Evolutionary conservation across 257 asterid species (phyloP).

Genomic region (Pogostemon cablin): DNA sequence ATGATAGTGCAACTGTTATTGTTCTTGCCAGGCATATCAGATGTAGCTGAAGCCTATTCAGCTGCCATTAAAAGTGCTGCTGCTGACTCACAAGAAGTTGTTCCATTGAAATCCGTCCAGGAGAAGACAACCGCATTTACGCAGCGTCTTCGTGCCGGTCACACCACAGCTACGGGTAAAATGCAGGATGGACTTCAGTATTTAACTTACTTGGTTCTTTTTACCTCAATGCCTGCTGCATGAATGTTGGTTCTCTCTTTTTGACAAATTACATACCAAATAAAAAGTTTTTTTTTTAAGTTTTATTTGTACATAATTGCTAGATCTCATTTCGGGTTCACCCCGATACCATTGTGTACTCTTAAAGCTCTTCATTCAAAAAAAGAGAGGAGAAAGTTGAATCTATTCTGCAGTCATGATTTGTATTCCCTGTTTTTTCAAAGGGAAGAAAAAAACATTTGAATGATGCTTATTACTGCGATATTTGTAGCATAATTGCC

Average conservation of each 20-base stretch:
- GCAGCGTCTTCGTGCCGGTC: slow-evolving; percentile 68
- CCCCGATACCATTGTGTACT: not conserved
- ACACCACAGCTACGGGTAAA: slow-evolving; percentile 66
- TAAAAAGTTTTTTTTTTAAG: not conserved
- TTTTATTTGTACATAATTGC: slow-evolving; percentile 50
- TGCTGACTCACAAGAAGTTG: slow-evolving; percentile 51
- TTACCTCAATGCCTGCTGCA: slow-evolving; percentile 76
- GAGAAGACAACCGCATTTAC: slow-evolving; percentile 61
- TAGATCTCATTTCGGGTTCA: slow-evolving; percentile 24
- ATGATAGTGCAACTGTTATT: slow-evolving; percentile 7
- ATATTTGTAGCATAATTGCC: not conserved
- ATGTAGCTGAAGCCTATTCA: slow-evolving; percentile 77
- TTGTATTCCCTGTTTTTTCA: slow-evolving; percentile 47
- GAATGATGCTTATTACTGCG: slow-evolving; percentile 11
- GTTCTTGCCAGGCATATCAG: slow-evolving; percentile 72
- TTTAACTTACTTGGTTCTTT: slow-evolving; percentile 65
- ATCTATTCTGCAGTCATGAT: slow-evolving; percentile 28
- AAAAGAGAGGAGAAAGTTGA: not conserved
- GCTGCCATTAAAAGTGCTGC: slow-evolving; percentile 61
- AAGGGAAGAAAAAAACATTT: slow-evolving; percentile 43
- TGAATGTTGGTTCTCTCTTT: slow-evolving; percentile 31
- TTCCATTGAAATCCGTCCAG: slow-evolving; percentile 58
- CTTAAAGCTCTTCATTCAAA: not conserved
- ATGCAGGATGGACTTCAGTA: slow-evolving; percentile 85
- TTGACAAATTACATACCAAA: slow-evolving; percentile 8